These are phyloP conservation scores for Claviceps africana DNA, from an alignment of 2,329 filamentous ascomycete species.

Conservation along the genomic window DNA sequence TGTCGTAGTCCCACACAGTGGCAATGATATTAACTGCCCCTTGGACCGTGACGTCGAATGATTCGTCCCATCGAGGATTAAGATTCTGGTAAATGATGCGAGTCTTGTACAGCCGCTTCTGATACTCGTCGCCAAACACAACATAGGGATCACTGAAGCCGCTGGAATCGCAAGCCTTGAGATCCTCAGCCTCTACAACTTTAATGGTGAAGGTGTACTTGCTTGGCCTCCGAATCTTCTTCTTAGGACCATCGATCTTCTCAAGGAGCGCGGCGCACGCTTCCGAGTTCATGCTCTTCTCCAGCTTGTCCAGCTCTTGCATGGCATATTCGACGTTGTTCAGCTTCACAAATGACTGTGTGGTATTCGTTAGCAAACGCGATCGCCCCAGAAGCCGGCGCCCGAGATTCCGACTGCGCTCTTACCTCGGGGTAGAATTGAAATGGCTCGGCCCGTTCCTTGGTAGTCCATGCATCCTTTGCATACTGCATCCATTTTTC, in stretches of 20 bases:
- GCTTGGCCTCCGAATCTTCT: slow-evolving; percentile 50
- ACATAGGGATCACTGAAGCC: slow-evolving; percentile 94
- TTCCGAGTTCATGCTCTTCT: slow-evolving; percentile 82
- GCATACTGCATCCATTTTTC: slow-evolving; percentile 89
- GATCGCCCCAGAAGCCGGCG: not conserved
- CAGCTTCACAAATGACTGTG: slow-evolving; percentile 88
- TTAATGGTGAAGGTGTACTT: slow-evolving; percentile 99
- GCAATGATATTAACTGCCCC: slow-evolving; percentile 88
- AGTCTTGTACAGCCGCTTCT: slow-evolving; percentile 90
- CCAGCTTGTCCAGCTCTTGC: slow-evolving; percentile 78
- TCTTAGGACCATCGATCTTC: slow-evolving; percentile 55
- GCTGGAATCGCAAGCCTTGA: slow-evolving; percentile 95
- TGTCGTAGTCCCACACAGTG: slow-evolving; percentile 97
- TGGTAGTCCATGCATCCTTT: slow-evolving; percentile 82
- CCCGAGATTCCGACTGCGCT: slow-evolving; percentile 1
- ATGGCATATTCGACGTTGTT: slow-evolving; percentile 97
- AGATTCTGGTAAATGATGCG: slow-evolving; percentile 80
- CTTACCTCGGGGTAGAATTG: slow-evolving; percentile 85
- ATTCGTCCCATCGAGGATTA: slow-evolving; percentile 94
- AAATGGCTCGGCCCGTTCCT: slow-evolving; percentile 90
- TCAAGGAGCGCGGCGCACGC: slow-evolving; percentile 72
- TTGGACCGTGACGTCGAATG: slow-evolving; percentile 86
- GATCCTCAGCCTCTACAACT: slow-evolving; percentile 91
- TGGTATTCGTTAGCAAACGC: slow-evolving; percentile 14
- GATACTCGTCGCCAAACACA: slow-evolving; percentile 91